Conservation (phyloP, 805 yeast genomes). For the Hermanozyma aechmeae region DNA sequence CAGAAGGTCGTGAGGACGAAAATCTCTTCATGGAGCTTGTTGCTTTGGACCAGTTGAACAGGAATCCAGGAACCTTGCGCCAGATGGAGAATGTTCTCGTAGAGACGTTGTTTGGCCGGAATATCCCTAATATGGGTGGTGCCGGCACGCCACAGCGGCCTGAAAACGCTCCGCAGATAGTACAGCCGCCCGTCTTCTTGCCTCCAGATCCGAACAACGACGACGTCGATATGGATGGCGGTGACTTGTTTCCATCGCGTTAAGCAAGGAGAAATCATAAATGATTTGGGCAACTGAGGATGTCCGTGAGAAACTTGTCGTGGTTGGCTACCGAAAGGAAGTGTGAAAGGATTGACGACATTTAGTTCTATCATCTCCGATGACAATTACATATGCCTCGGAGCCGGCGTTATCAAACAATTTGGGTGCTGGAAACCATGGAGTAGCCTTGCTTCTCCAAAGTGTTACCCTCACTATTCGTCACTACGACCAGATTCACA, state of each 20-base stretch:
- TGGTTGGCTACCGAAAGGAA: not conserved
- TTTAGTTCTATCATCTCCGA: not conserved
- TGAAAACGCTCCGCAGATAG: conserved; percentile 31
- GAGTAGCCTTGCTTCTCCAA: not conserved
- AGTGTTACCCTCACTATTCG: not conserved
- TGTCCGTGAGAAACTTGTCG: not conserved
- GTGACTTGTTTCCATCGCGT: conserved; percentile 15
- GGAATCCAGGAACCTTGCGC: too few species aligned
- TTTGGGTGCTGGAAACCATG: not conserved
- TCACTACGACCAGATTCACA: conserved; percentile 1
- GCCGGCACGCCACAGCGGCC: too few species aligned
- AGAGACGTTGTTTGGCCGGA: too few species aligned
- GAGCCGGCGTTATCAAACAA: not conserved
- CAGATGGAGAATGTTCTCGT: too few species aligned
- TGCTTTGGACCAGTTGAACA: too few species aligned
- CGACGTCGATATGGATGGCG: conserved; percentile 25
- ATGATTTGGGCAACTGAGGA: not conserved
- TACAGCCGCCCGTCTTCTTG: conserved; percentile 30
- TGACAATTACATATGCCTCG: not conserved
- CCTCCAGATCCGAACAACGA: conserved; percentile 19
- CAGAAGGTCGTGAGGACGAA: too few species aligned
- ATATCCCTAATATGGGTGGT: too few species aligned
- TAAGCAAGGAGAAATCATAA: not conserved
- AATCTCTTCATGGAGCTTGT: too few species aligned
- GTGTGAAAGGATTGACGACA: not conserved